Evolutionary conservation across 371 early-diverging fungal genomes (phyloP).

Genomic region (Rhizopus sp.): DNA sequence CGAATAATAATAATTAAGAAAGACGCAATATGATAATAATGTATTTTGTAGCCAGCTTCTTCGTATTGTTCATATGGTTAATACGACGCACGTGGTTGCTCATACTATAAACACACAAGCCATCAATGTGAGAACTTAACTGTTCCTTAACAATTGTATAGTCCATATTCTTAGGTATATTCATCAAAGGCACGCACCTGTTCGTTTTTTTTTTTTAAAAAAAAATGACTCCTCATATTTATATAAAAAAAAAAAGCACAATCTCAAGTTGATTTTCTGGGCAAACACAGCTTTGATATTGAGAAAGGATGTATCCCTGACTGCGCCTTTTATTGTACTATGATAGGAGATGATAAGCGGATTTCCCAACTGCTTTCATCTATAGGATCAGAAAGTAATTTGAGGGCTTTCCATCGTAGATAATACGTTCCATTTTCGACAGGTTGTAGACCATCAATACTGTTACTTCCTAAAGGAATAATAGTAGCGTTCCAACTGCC

Average conservation of each 20-base stretch:
- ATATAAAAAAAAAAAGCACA: neutral
- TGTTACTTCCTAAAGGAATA: conserved; percentile 12
- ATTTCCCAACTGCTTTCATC: conserved; percentile 18
- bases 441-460: neutral
- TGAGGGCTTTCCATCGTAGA: conserved; percentile 22
- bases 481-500: conserved; percentile 25
- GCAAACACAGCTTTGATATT: too few relatives aligned
- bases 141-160: too few relatives aligned
- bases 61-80: too few relatives aligned
- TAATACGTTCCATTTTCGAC: conserved; percentile 18
- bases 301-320: too few relatives aligned
- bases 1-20: too few relatives aligned
- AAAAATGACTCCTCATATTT: neutral
- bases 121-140: too few relatives aligned
- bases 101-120: too few relatives aligned
- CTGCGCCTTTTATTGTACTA: neutral
- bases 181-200: neutral
- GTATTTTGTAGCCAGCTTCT: too few relatives aligned
- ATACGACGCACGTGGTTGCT: too few relatives aligned
- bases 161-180: neutral
- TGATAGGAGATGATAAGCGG: conserved; percentile 16
- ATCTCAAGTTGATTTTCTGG: too few relatives aligned
- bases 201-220: neutral
- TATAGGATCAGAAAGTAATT: conserved; percentile 21
- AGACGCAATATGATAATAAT: too few relatives aligned